Base-by-base conservation (phyloP, 31 red algal species). In the Asparagopsis taxiformis region DNA sequence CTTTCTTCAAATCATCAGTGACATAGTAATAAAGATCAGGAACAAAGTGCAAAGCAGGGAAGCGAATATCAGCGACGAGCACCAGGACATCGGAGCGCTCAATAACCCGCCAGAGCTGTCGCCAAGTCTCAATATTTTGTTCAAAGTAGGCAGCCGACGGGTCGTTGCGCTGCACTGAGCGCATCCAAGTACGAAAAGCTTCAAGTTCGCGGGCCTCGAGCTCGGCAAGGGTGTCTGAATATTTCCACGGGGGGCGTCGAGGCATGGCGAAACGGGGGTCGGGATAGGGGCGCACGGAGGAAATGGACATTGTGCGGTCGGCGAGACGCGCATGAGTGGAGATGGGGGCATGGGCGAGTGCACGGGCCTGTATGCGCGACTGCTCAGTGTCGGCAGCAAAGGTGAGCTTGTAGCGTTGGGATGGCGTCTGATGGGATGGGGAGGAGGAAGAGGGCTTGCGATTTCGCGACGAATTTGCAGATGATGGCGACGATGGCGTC, bases 51-150 rank as follows among this genome's bases (percentile, higher is more conserved):
- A 90, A 57, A 11, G 86, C 75, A 25, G 86, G 75, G 38, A 74
- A 79, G 21, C 86, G 74, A 59, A 90, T 72, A 31, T 90, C 86
- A 2, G 86, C 86, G 43, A 90, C 75, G 17, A 90, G 53, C 3
- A 90, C 62, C 33, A 90, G 41, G 41, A 90, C 60, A 29, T 90
- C 86, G 5, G 74, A 75, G 17, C 70, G 75, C 29, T 90, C 86
- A 50, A 79, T 81, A 3, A 90, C 86, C 21, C 86, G 64, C 86
- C 86, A 90, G 10, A 90, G 46, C 59, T 90, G 86, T 16, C 86
- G 74, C 86, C 86, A 90, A 41, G 86, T 90, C 60, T 90, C 86
- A 46, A 80, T 49, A 46, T 90, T 90, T 25, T 68, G 71, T 57
- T 90, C 86, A 65, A 90, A 90, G 70, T 75, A 86, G 29, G 81